phyloP scores from a whole-genome alignment of 495 filamentous ascomycete species.

The Neurospora pannonica region DNA sequence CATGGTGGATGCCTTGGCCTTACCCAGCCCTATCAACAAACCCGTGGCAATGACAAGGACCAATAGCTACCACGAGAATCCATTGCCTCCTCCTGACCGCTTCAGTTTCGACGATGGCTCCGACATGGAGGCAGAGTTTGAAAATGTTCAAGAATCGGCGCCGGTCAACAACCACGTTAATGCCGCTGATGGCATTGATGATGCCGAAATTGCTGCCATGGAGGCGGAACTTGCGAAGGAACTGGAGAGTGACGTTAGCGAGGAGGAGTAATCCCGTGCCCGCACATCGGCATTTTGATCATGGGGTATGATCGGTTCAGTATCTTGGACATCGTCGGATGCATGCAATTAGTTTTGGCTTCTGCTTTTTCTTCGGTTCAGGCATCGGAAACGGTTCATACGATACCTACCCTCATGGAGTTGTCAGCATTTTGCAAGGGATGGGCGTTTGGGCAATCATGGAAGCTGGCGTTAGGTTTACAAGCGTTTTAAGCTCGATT shows the following conservation, averaged over 20 bases:
- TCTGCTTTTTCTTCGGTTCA: not conserved
- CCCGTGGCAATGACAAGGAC: not conserved
- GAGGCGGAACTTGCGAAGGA: slow-evolving; percentile 25
- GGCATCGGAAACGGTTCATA: not conserved
- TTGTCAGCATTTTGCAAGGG: not conserved
- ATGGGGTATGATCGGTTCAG: not conserved
- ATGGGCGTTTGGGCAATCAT: not conserved
- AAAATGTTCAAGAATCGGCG: slow-evolving; percentile 7
- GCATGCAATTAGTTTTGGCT: not conserved
- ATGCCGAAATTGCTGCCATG: slow-evolving; percentile 31
- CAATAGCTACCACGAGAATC: not conserved
- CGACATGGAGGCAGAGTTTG: slow-evolving; percentile 32
- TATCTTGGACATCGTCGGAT: not conserved
- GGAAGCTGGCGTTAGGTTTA: not conserved
- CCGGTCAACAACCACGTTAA: not conserved
- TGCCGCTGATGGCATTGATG: slow-evolving; percentile 1
- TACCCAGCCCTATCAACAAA: slow-evolving; percentile 25
- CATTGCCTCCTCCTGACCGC: not conserved
- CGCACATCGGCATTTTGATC: not conserved
- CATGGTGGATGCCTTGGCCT: slow-evolving; percentile 17
- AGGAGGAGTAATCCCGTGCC: slow-evolving; percentile 16
- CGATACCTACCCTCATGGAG: not conserved
- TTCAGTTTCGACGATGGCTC: slow-evolving; percentile 3
- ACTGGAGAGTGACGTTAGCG: slow-evolving; percentile 21
- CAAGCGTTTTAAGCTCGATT: not conserved